Evolutionary conservation across 2,329 filamentous ascomycete species (phyloP).

Genomic region (Colletotrichum higginsianum): DNA sequence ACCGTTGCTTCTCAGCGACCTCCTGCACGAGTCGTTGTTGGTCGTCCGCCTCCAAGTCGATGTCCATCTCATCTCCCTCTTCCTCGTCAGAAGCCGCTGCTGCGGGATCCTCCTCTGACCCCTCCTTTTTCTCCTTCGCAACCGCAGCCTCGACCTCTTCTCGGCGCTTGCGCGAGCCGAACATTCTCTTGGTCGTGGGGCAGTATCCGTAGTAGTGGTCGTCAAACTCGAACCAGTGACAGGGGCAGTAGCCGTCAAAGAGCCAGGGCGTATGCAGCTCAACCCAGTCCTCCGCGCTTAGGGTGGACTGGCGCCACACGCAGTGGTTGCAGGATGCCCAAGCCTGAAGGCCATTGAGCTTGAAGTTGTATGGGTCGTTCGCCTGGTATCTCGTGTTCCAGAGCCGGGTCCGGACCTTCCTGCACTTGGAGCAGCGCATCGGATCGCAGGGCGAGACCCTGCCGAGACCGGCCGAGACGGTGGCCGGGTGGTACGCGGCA

Average conservation of each 20-base stretch:
- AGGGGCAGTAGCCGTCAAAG: constrained; percentile 8
- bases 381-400: constrained; percentile 2
- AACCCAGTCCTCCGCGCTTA: background rate
- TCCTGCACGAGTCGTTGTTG: background rate
- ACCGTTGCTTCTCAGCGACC: background rate
- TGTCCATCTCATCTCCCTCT: too few relatives aligned
- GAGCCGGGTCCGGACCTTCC: background rate
- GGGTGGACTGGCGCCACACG: background rate
- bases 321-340: constrained; percentile 23
- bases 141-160: background rate
- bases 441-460: too few relatives aligned
- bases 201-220: constrained; percentile 11
- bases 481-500: background rate
- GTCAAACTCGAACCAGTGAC: background rate
- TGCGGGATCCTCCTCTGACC: too few relatives aligned
- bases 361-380: background rate
- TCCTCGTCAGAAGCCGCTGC: too few relatives aligned
- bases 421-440: background rate
- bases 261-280: constrained; percentile 5
- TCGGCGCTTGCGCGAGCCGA: too few relatives aligned
- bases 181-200: background rate
- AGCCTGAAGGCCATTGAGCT: background rate
- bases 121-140: too few relatives aligned
- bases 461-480: background rate
- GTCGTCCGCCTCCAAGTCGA: too few relatives aligned